A percentile compares a stretch with the other conserved stretches of the same genome.
Evolutionary conservation across 495 filamentous ascomycete species (phyloP).

Genomic region (Clavariopsis aquatica): DNA sequence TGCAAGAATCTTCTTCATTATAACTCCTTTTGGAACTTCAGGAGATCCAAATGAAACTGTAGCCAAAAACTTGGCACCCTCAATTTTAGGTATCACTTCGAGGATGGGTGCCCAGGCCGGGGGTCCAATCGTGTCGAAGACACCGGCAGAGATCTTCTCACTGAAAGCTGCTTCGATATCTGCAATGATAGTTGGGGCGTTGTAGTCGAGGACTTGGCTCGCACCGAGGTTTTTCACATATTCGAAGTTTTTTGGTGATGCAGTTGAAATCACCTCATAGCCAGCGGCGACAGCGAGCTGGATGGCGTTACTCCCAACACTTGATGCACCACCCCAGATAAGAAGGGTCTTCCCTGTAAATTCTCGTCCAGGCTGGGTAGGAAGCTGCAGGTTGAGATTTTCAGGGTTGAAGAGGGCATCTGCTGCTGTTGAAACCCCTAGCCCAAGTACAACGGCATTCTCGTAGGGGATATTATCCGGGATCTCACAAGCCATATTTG

Average conservation of each 20-base stretch:
- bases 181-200: slow-evolving; percentile 30
- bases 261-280: slow-evolving; percentile 36
- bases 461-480: no score
- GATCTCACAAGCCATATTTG: no score
- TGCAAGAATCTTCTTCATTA: slow-evolving; percentile 10
- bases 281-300: slow-evolving; percentile 38
- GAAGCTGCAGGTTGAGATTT: slow-evolving; percentile 30
- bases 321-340: slow-evolving; percentile 40
- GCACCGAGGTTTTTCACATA: slow-evolving; percentile 35
- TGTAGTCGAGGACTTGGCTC: slow-evolving; percentile 35
- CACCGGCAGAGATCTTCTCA: slow-evolving; percentile 38
- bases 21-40: slow-evolving; percentile 12
- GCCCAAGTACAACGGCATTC: no score
- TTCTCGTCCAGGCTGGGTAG: slow-evolving; percentile 10
- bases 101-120: background rate
- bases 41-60: no score
- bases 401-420: slow-evolving; percentile 28
- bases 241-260: slow-evolving; percentile 28
- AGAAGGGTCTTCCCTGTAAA: slow-evolving; percentile 30
- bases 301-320: slow-evolving; percentile 39
- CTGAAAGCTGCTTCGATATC: slow-evolving; percentile 38
- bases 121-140: slow-evolving; percentile 22
- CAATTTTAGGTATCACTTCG: no score
- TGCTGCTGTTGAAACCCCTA: slow-evolving; percentile 38
- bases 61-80: no score